A percentile compares a stretch with the other conserved stretches of the same genome.
These are phyloP conservation scores for Verticillium klebahnii DNA, from an alignment of 2,329 filamentous ascomycete species.

Conservation along the genomic window DNA sequence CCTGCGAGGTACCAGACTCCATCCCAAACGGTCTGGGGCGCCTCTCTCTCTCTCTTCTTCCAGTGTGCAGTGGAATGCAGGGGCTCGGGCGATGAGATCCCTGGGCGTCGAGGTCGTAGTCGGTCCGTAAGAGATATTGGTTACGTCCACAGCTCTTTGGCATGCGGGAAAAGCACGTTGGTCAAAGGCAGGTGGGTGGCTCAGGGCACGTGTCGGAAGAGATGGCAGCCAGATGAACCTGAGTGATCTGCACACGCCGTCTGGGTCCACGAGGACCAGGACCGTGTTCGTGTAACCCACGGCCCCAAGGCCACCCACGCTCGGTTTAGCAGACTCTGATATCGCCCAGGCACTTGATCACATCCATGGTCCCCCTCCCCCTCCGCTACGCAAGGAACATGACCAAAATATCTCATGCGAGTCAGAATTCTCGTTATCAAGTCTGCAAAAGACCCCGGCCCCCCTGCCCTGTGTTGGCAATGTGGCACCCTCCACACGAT, in stretches of 20 bases:
- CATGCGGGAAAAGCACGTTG: too few relatives aligned
- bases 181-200: too few relatives aligned
- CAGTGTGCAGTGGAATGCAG: not conserved
- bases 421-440: not conserved
- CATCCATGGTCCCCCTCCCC: not conserved
- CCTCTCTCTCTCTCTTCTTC: not conserved
- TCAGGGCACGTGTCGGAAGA: too few relatives aligned
- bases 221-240: too few relatives aligned
- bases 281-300: too few relatives aligned
- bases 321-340: not conserved
- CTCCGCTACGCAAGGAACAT: not conserved
- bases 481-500: not conserved
- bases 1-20: not conserved
- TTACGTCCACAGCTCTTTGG: too few relatives aligned
- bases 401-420: not conserved
- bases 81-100: not conserved
- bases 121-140: not conserved
- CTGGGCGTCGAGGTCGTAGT: not conserved
- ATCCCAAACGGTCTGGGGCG: not conserved
- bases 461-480: not conserved
- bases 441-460: not conserved
- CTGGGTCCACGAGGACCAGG: too few relatives aligned
- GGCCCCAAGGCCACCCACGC: too few relatives aligned
- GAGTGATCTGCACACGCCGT: too few relatives aligned
- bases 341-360: not conserved